phyloP scores from a whole-genome alignment of 208 protist species.

The Leishmania tarentolae region DNA sequence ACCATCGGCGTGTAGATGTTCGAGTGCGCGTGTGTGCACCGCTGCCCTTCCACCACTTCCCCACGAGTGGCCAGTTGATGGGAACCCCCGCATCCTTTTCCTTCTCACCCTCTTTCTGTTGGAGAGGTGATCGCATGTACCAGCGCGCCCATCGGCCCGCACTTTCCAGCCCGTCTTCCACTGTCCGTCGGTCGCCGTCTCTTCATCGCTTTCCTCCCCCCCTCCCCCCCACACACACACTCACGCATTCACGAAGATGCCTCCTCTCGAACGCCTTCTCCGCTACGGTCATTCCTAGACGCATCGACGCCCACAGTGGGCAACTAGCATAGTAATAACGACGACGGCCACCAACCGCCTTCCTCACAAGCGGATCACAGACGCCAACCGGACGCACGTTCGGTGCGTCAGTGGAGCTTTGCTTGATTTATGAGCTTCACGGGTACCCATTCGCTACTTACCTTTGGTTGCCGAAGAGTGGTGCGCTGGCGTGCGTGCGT shows the following conservation, averaged over 20 bases:
- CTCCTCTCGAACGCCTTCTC: not conserved
- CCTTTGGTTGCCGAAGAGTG: not conserved
- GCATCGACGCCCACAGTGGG: no score
- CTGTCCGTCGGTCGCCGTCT: not conserved
- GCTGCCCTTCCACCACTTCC: not conserved
- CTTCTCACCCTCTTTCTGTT: not conserved
- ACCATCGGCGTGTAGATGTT: no score
- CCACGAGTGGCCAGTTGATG: not conserved
- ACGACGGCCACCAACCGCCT: no score
- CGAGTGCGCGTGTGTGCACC: not conserved
- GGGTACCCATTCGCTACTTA: not conserved
- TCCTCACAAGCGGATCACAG: no score
- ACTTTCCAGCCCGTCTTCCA: not conserved
- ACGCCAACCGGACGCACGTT: not conserved
- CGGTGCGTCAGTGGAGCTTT: not conserved
- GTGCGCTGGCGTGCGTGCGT: not conserved
- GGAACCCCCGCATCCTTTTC: not conserved
- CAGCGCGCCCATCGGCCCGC: not conserved
- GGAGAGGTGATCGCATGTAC: not conserved
- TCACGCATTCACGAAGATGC: no score
- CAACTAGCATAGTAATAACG: no score
- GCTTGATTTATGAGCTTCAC: not conserved
- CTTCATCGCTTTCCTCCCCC: no score
- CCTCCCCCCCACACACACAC: no score
- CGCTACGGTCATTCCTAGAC: no score